Conservation (phyloP, 176 grass and related monocot species). For the Hordeum vulgare region DNA sequence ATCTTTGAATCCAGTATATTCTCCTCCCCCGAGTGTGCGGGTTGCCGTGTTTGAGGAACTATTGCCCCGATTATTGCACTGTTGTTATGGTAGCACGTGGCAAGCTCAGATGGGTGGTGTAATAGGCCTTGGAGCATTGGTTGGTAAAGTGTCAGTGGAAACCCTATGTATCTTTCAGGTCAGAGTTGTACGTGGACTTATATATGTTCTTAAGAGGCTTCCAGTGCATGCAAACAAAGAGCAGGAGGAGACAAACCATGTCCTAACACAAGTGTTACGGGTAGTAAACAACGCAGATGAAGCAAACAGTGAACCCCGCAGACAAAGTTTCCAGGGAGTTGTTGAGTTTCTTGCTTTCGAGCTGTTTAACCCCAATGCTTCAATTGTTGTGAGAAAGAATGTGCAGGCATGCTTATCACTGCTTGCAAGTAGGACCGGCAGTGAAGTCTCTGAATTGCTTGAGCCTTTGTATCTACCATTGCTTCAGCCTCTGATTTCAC, state of each 20-base stretch:
- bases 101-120: slow-evolving; percentile 99
- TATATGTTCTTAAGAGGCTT: slow-evolving; percentile 92
- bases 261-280: slow-evolving; percentile 83
- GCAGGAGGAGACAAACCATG: slow-evolving; percentile 98
- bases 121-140: slow-evolving; percentile 86
- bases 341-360: slow-evolving; percentile 85
- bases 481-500: slow-evolving; percentile 85
- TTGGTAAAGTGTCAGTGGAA: slow-evolving; percentile 96
- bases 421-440: slow-evolving; percentile 95
- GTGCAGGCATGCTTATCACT: slow-evolving; percentile 88
- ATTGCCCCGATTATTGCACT: slow-evolving; percentile 87
- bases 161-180: slow-evolving; percentile 93
- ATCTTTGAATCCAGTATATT: slow-evolving; percentile 98
- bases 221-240: slow-evolving; percentile 96
- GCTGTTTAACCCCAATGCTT: slow-evolving; percentile 94
- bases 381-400: slow-evolving; percentile 89
- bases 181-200: slow-evolving; percentile 81
- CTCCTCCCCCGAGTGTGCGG: slow-evolving; percentile 90
- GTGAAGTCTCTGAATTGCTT: slow-evolving; percentile 96
- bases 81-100: slow-evolving; percentile 97
- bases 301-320: slow-evolving; percentile 82
- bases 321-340: slow-evolving; percentile 96
- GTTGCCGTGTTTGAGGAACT: slow-evolving; percentile 94
- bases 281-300: slow-evolving; percentile 99
- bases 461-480: slow-evolving; percentile 81